phyloP scores from a whole-genome alignment of 192 early-diverging fungal genomes.

The Coemansia sp. region DNA sequence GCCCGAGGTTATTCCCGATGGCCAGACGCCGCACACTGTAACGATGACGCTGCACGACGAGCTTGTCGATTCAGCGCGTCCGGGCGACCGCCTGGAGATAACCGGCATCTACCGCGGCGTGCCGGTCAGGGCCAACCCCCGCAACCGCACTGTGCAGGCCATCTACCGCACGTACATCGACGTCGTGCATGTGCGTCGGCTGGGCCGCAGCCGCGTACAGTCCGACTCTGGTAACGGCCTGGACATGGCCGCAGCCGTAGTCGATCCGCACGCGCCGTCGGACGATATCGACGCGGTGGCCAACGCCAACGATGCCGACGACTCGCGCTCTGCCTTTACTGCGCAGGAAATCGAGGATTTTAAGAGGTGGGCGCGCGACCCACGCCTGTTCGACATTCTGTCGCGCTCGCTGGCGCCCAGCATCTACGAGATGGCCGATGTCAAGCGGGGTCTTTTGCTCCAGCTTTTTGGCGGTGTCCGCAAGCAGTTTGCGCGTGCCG shows the following conservation, averaged over 20 bases:
- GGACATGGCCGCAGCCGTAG: slow-evolving; percentile 57
- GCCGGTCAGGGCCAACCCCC: slow-evolving; percentile 87
- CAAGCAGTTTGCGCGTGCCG: slow-evolving; percentile 71
- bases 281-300: slow-evolving; percentile 11
- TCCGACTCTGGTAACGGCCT: slow-evolving; percentile 45
- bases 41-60: slow-evolving; percentile 90
- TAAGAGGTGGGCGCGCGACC: slow-evolving; percentile 57
- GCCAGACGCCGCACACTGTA: slow-evolving; percentile 97
- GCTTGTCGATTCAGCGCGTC: slow-evolving; percentile 85
- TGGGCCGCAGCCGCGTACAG: slow-evolving; percentile 70
- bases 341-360: slow-evolving; percentile 62
- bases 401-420: slow-evolving; percentile 87
- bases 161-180: slow-evolving; percentile 95
- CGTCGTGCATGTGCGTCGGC: slow-evolving; percentile 85
- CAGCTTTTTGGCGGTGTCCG: slow-evolving; percentile 95
- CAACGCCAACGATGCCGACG: slow-evolving; percentile 16
- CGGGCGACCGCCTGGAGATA: slow-evolving; percentile 91
- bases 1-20: slow-evolving; percentile 89
- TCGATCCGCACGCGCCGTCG: slow-evolving; percentile 32
- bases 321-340: slow-evolving; percentile 48
- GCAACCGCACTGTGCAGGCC: slow-evolving; percentile 80
- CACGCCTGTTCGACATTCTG: slow-evolving; percentile 78
- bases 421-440: slow-evolving; percentile 93
- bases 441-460: slow-evolving; percentile 94
- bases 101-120: slow-evolving; percentile 93